Base-by-base conservation (phyloP, 1,284 basidiomycete species). In the Porphyrellus sp. region DNA sequence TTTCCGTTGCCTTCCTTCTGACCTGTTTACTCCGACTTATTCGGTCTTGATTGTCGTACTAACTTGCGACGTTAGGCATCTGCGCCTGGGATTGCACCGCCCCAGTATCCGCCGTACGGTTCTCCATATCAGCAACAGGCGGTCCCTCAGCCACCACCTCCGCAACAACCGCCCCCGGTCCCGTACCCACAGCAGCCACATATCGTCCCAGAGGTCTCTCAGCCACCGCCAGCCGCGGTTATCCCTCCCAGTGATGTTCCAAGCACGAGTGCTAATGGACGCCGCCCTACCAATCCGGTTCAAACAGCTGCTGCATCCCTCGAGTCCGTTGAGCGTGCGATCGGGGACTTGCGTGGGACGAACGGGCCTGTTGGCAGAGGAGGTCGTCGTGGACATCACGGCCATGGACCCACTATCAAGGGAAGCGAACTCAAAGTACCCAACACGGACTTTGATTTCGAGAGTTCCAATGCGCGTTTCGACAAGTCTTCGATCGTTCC, bases 281-380 rank as follows among this genome's bases (percentile, higher is more conserved):
- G 60, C 20, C 59, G 64, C 25, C 68, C 66, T 20, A 69, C 65
- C 52, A 78, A 77, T 56, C 73, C 84, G 20, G 78, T 90, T 15
- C 82, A 82, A 58, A 84, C 82, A 9, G 88, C 87, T 3, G 81
- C 85, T 0, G 85, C 83, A 0, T 89, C 88, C 4, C 73, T 90
- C 50, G 85, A 90, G 69, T 86, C 80, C 28, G 86, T 91, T 42
- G 87, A 89, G 61, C 85, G 86, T 49, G 88, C 88, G 2, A 72
- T 91, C n/a, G 84, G 83, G 37, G 87, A 90, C 61, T 69, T 91
- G 47, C 83, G 85, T 46, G 79, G 82, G 7, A 72, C 78, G 28
- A 74, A 72, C 46, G 73, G 66, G 44, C 72, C 76, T 6, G 67
- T 72, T 18, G 70, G 77, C 40, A 69, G 77, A 45, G 70, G 72